Percentiles rank a stretch among this genome's conserved stretches.
Conservation (phyloP, 148 eudicot species). For the Cornus controversa region DNA sequence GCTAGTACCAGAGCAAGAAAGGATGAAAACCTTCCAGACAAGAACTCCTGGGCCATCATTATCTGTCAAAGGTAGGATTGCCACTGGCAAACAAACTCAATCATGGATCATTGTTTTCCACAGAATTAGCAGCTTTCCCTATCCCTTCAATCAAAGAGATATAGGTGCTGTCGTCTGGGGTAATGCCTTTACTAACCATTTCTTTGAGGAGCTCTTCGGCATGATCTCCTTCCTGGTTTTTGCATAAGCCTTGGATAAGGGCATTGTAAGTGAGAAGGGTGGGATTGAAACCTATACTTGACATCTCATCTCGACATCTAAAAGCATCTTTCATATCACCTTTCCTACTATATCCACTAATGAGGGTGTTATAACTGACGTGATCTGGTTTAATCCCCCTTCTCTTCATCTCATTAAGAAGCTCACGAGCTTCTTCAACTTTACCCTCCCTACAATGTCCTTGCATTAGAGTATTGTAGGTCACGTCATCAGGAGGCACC, state of each 20-base stretch:
- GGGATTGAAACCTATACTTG: conserved; percentile 59
- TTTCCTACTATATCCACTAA: conserved; percentile 72
- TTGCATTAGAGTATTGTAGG: conserved; percentile 75
- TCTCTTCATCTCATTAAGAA: conserved; percentile 67
- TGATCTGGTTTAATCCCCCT: conserved; percentile 70
- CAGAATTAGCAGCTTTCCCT: conserved; percentile 27
- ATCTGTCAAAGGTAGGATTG: not conserved
- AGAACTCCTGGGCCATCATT: not conserved
- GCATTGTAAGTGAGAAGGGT: conserved; percentile 74
- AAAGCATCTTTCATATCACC: conserved; percentile 73
- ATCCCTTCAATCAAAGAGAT: conserved; percentile 59
- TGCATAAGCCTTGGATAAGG: conserved; percentile 72
- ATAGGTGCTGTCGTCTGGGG: conserved; percentile 65
- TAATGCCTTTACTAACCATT: conserved; percentile 63
- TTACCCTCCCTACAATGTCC: conserved; percentile 59
- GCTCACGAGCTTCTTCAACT: conserved; percentile 63
- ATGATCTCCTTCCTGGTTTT: conserved; percentile 48
- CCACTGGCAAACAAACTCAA: not conserved
- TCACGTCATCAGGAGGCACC: conserved; percentile 66
- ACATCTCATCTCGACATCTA: conserved; percentile 68
- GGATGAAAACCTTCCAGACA: not conserved
- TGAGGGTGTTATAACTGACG: conserved; percentile 65
- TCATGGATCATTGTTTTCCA: conserved; percentile 14
- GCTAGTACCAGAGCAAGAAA: not conserved
- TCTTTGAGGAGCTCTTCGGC: conserved; percentile 68